A percentile compares a stretch with the other conserved stretches of the same genome.
phyloP scores from a whole-genome alignment of 352 stramenopile species.

The Pythium phragmiticola region DNA sequence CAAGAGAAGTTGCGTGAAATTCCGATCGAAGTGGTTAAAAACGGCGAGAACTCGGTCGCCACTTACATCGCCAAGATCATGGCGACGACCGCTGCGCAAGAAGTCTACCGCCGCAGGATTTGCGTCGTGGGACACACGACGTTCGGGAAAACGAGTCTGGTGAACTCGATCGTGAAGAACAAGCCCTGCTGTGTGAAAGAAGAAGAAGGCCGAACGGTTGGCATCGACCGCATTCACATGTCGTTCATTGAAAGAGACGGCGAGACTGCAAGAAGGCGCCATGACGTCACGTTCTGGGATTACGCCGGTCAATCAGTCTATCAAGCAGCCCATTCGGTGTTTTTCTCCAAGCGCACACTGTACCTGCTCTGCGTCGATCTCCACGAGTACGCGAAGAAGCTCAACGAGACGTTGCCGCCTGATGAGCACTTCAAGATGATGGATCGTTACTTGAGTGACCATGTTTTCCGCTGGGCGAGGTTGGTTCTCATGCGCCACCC shows the following conservation, averaged over 20 bases:
- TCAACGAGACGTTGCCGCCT: not conserved
- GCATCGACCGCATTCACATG: not conserved
- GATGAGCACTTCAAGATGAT: too few species aligned
- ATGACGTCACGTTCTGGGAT: not conserved
- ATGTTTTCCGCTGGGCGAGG: slow-evolving; percentile 1
- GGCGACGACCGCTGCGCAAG: not conserved
- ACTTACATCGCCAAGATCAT: not conserved
- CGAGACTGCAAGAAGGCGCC: not conserved
- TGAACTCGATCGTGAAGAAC: not conserved
- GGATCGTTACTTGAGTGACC: not conserved
- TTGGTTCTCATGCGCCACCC: not conserved
- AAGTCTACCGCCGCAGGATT: not conserved
- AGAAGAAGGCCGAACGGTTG: too few species aligned
- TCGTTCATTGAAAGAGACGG: not conserved
- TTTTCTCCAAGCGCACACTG: slow-evolving; percentile 1
- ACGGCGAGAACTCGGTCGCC: not conserved
- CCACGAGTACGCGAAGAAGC: not conserved
- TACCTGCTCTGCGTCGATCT: slow-evolving; percentile 9
- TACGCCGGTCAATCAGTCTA: not conserved
- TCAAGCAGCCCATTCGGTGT: not conserved
- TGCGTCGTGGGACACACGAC: slow-evolving; percentile 6
- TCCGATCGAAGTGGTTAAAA: not conserved
- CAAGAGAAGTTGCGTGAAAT: not conserved
- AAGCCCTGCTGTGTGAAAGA: not conserved
- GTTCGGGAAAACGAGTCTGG: slow-evolving; percentile 6